Percentiles rank a stretch among this genome's conserved stretches.
Conservation (phyloP, 2,329 filamentous ascomycete genomes). For the Hypoxylon rubiginosum region DNA sequence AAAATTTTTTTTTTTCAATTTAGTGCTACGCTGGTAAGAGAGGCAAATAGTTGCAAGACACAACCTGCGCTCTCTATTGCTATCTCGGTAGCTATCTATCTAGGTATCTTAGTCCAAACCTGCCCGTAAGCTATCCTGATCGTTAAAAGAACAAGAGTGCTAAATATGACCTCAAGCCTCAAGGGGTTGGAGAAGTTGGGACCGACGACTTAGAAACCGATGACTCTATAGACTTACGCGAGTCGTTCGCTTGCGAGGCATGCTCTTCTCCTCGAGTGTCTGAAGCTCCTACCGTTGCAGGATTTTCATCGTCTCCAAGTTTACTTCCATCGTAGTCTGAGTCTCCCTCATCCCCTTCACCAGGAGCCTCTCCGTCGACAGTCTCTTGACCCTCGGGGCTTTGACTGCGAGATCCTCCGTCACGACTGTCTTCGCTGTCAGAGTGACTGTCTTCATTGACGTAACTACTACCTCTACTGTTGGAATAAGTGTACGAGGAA, state of each 20-base stretch:
- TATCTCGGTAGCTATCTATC: not conserved
- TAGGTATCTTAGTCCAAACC: not conserved
- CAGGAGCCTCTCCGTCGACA: not conserved
- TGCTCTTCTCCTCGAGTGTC: not conserved
- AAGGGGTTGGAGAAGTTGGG: constrained; percentile 8
- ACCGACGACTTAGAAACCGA: not conserved
- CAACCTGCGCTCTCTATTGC: not conserved
- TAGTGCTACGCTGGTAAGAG: not conserved
- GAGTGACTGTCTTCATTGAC: too few relatives aligned
- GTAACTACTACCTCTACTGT: too few relatives aligned
- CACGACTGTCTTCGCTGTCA: not conserved
- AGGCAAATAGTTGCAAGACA: not conserved
- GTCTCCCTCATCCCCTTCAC: not conserved
- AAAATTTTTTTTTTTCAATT: too few relatives aligned
- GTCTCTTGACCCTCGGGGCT: not conserved
- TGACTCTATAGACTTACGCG: not conserved
- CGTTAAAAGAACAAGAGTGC: not conserved
- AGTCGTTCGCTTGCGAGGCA: not conserved
- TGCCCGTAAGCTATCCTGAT: not conserved
- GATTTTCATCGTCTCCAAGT: too few relatives aligned
- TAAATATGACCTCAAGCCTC: not conserved
- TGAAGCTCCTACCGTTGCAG: too few relatives aligned
- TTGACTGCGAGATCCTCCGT: not conserved
- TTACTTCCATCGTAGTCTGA: not conserved
- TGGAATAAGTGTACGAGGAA: too few relatives aligned